Evolutionary conservation across 208 protist species (phyloP).

Genomic region (Crithidia sp.): DNA sequence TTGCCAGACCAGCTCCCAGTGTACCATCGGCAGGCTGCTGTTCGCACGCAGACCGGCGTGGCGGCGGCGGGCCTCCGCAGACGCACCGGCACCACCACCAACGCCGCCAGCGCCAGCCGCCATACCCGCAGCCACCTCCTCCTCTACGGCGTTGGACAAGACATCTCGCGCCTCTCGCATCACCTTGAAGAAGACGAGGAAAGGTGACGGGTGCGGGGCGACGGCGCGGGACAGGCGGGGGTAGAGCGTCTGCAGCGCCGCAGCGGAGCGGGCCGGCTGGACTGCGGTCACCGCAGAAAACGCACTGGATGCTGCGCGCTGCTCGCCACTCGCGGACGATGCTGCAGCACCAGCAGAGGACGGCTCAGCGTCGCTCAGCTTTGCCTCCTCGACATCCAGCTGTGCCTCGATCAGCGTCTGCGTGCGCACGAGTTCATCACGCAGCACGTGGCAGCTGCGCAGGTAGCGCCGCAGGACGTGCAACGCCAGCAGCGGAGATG

Average conservation of each 20-base stretch:
- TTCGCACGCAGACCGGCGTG: slow-evolving; percentile 7
- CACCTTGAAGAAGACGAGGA: slow-evolving; percentile 81
- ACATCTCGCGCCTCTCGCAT: slow-evolving; percentile 74
- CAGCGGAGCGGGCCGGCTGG: not conserved
- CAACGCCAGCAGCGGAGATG: slow-evolving; percentile 70
- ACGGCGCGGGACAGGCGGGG: slow-evolving; percentile 27
- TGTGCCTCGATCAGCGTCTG: slow-evolving; percentile 30
- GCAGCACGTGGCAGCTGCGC: slow-evolving; percentile 53
- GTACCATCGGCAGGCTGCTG: slow-evolving; percentile 69
- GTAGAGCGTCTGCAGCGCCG: slow-evolving; percentile 8
- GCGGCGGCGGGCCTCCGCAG: not conserved
- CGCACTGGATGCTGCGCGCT: not conserved
- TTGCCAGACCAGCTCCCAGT: slow-evolving; percentile 84
- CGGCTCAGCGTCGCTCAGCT: not conserved
- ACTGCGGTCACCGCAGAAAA: not conserved
- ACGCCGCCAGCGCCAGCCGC: not conserved
- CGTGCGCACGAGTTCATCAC: slow-evolving; percentile 35
- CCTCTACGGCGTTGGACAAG: slow-evolving; percentile 32
- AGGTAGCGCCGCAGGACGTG: slow-evolving; percentile 79
- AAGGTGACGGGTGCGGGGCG: slow-evolving; percentile 65
- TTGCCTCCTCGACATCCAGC: slow-evolving; percentile 17
- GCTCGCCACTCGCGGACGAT: not conserved
- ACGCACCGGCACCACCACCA: not conserved
- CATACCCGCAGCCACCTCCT: slow-evolving; percentile 11
- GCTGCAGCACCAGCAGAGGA: not conserved